Percentiles rank a stretch among this genome's conserved stretches.
Evolutionary conservation across 2,329 filamentous ascomycete species (phyloP).

Genomic region (Colletotrichum brevisporum): DNA sequence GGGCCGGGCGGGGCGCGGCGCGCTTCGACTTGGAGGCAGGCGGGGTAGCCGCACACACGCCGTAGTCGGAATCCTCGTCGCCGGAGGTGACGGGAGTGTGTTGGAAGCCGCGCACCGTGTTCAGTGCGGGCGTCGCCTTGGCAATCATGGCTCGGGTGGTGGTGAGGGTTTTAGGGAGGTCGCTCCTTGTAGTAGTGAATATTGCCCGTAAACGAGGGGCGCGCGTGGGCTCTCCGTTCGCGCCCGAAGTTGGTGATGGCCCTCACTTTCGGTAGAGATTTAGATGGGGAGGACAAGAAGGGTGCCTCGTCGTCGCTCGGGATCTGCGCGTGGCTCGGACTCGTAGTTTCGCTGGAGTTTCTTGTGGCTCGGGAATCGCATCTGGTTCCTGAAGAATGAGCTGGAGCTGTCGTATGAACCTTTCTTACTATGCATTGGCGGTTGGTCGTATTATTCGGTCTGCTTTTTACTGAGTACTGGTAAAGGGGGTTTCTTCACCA

Average conservation of each 20-base stretch:
- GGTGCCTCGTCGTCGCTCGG: slow-evolving; percentile 71
- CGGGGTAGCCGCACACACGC: slow-evolving; percentile 42
- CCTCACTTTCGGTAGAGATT: slow-evolving; percentile 36
- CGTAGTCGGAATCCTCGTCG: slow-evolving; percentile 71
- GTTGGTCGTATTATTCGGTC: slow-evolving; percentile 41
- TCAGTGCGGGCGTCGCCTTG: slow-evolving; percentile 64
- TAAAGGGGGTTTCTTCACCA: slow-evolving; percentile 42
- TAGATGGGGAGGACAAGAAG: slow-evolving; percentile 44
- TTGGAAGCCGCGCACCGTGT: slow-evolving; percentile 70
- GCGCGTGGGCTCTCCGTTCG: slow-evolving; percentile 37
- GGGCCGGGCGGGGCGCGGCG: slow-evolving; percentile 52
- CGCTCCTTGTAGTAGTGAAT: slow-evolving; percentile 41
- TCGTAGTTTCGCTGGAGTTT: slow-evolving; percentile 64
- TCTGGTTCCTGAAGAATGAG: slow-evolving; percentile 70
- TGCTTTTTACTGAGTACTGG: slow-evolving; percentile 36
- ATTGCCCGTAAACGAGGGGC: slow-evolving; percentile 48
- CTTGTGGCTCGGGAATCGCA: slow-evolving; percentile 67
- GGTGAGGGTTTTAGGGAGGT: slow-evolving; percentile 15
- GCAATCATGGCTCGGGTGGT: slow-evolving; percentile 57
- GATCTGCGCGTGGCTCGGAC: slow-evolving; percentile 68
- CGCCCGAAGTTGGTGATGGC: slow-evolving; percentile 29
- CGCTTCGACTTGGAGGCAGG: slow-evolving; percentile 44
- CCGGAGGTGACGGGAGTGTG: slow-evolving; percentile 68
- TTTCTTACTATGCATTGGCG: slow-evolving; percentile 71
- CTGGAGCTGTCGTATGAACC: slow-evolving; percentile 56